phyloP scores from a whole-genome alignment of 257 asterid species.

The Buddleja alternifolia region DNA sequence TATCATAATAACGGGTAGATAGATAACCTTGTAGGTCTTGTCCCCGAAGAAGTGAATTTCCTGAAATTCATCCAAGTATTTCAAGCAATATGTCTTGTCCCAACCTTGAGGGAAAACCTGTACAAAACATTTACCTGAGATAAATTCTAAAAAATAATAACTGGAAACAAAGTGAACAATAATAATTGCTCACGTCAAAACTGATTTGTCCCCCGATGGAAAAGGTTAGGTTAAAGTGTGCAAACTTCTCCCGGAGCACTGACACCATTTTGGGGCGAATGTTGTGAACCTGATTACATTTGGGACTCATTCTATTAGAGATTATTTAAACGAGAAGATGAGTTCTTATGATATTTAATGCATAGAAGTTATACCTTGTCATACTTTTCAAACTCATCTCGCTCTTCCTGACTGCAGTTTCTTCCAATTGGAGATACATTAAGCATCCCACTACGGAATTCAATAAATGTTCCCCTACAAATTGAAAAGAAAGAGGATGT shows the following conservation, averaged over 20 bases:
- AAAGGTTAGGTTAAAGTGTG: conserved; percentile 72
- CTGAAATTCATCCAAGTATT: conserved; percentile 74
- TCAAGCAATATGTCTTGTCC: conserved; percentile 98
- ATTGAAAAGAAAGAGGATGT: conserved; percentile 9
- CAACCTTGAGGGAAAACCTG: conserved; percentile 97
- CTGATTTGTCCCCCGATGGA: conserved; percentile 98
- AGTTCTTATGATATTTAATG: neutral
- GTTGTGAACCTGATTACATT: conserved; percentile 67
- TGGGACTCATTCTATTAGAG: conserved; percentile 20
- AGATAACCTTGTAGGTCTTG: conserved; percentile 89
- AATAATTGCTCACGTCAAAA: conserved; percentile 72
- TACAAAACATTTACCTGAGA: conserved; percentile 23
- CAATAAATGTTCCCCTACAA: conserved; percentile 91
- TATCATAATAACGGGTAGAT: conserved; percentile 24
- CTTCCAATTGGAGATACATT: conserved; percentile 98
- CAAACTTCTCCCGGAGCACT: conserved; percentile 79
- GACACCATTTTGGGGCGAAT: conserved; percentile 88
- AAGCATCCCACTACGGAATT: conserved; percentile 96
- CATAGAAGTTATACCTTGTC: conserved; percentile 69
- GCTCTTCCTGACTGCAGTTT: conserved; percentile 97
- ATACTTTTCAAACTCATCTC: conserved; percentile 91
- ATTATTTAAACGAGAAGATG: conserved; percentile 15
- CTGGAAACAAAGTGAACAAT: neutral
- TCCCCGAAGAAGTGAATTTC: conserved; percentile 96
- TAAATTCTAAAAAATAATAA: conserved; percentile 19